Evolutionary conservation across 495 filamentous ascomycete species (phyloP).

Genomic region (Penicillium paxilli): DNA sequence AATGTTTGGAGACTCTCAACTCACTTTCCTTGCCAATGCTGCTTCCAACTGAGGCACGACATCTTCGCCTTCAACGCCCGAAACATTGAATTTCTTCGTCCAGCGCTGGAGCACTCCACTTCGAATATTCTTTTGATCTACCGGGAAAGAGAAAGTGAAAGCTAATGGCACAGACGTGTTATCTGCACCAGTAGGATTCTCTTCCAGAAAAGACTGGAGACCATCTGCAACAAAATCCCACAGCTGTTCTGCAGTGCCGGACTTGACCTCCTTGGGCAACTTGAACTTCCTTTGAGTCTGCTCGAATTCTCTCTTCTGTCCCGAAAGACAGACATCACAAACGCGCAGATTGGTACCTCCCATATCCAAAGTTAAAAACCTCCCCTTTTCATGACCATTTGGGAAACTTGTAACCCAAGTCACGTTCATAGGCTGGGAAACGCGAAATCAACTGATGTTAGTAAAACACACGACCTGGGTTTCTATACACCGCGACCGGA

Average conservation of each 20-base stretch:
- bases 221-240: constrained; percentile 94
- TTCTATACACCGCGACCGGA: neutral
- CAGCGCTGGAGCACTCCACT: constrained; percentile 88
- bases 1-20: constrained; percentile 6
- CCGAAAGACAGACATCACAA: constrained; percentile 80
- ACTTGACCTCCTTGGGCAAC: constrained; percentile 86
- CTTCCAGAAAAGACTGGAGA: constrained; percentile 78
- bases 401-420: constrained; percentile 92
- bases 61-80: constrained; percentile 86
- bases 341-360: constrained; percentile 93
- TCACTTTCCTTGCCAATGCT: constrained; percentile 70
- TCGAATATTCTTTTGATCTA: constrained; percentile 83
- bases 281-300: constrained; percentile 91
- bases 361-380: constrained; percentile 87
- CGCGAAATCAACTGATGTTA: neutral
- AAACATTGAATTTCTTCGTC: constrained; percentile 95
- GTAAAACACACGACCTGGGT: neutral
- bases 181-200: constrained; percentile 64
- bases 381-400: constrained; percentile 80
- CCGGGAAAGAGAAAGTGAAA: constrained; percentile 95
- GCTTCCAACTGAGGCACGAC: constrained; percentile 86
- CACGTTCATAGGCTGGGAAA: constrained; percentile 83
- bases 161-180: constrained; percentile 66
- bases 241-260: constrained; percentile 74
- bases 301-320: constrained; percentile 84